Evolutionary conservation across 2,329 filamentous ascomycete species (phyloP).

Genomic region (Talaromyces sp.): DNA sequence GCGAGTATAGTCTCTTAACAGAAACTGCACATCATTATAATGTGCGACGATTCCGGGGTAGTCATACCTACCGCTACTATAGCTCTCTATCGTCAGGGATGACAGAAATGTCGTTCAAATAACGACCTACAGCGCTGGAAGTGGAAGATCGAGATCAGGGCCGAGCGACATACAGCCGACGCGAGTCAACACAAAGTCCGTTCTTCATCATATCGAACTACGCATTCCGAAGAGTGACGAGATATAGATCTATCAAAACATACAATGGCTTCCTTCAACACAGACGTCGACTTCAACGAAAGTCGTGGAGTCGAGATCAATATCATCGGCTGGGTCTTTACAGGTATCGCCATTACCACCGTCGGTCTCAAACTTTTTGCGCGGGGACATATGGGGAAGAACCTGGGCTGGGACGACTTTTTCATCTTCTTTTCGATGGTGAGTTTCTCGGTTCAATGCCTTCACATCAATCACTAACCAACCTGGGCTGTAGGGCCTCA

Average conservation of each 20-base stretch:
- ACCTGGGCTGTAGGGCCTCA: conserved; percentile 22
- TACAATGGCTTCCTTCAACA: conserved; percentile 15
- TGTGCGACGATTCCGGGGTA: background rate
- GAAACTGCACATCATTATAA: too few relatives aligned
- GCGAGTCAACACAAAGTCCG: background rate
- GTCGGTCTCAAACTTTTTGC: conserved; percentile 26
- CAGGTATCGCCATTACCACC: conserved; percentile 23
- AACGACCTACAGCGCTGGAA: background rate
- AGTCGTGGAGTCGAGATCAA: conserved; percentile 23
- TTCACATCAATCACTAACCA: background rate
- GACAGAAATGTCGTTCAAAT: background rate
- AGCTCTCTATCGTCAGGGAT: background rate
- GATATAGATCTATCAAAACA: background rate
- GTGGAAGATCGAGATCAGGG: background rate
- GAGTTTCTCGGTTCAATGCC: background rate
- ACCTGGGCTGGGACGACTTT: conserved; percentile 30
- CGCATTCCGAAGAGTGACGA: too few relatives aligned
- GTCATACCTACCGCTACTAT: background rate
- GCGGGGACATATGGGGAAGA: conserved; percentile 20
- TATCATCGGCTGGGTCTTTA: conserved; percentile 26
- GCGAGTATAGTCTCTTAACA: too few relatives aligned
- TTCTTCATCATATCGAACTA: background rate
- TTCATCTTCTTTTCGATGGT: conserved; percentile 31
- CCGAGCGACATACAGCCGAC: background rate
- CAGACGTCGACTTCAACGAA: conserved; percentile 24